Conservation (phyloP, 2,329 filamentous ascomycete species). For the Aspergillus sojae region DNA sequence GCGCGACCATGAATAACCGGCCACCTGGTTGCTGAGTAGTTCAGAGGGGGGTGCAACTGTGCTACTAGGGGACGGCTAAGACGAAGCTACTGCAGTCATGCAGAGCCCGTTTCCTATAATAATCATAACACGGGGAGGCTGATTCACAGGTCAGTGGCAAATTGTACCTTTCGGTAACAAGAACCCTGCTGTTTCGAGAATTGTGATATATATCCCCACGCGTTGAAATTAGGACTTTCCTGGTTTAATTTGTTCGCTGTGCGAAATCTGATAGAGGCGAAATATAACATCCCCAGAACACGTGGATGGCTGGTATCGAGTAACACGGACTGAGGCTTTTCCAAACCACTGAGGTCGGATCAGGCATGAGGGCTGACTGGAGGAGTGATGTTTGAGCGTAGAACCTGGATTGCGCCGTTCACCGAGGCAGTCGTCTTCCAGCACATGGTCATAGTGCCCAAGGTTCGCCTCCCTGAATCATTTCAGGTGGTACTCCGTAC, state of each 20-base stretch:
- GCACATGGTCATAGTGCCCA: background rate
- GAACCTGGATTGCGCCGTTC: background rate
- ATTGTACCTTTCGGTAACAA: background rate
- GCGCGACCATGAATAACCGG: background rate
- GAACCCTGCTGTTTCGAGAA: background rate
- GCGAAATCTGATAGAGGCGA: background rate
- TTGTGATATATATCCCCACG: background rate
- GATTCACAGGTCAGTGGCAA: background rate
- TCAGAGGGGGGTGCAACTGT: background rate
- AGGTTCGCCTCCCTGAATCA: background rate
- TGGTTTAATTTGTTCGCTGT: background rate
- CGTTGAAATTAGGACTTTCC: background rate
- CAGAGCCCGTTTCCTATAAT: background rate
- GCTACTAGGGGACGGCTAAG: background rate
- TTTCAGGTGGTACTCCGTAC: background rate
- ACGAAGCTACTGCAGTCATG: slow-evolving; percentile 3
- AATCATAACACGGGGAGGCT: background rate
- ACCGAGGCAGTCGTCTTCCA: background rate
- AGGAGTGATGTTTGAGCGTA: background rate
- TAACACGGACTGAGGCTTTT: background rate
- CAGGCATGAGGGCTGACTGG: background rate
- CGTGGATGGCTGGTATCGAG: background rate
- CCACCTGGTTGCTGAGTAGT: background rate
- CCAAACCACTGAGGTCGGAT: background rate
- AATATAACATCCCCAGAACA: background rate